phyloP scores from a whole-genome alignment of 2,329 filamentous ascomycete species.

The Onygena corvina region DNA sequence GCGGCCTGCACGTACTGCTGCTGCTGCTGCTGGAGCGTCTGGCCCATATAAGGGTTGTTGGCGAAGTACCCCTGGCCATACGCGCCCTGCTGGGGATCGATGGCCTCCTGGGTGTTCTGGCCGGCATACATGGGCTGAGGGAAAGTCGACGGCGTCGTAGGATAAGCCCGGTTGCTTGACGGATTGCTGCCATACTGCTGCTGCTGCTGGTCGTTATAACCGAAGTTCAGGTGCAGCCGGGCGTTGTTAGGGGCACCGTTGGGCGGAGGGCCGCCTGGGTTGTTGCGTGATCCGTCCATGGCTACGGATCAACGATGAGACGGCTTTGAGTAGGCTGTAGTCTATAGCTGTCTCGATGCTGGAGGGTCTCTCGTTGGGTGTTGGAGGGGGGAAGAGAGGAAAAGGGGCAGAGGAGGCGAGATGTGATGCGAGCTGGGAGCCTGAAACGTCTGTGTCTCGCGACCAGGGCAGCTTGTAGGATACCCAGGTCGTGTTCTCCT shows the following conservation, averaged over 20 bases:
- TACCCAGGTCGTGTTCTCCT: too few species aligned
- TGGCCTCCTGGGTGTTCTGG: conserved; percentile 49
- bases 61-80: conserved; percentile 48
- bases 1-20: conserved; percentile 47
- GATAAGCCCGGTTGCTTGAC: conserved; percentile 55
- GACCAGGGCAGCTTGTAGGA: too few species aligned
- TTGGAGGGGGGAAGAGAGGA: neutral
- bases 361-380: neutral
- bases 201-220: conserved; percentile 52
- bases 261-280: conserved; percentile 48
- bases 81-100: conserved; percentile 37
- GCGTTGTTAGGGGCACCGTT: conserved; percentile 55
- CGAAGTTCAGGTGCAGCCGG: conserved; percentile 38
- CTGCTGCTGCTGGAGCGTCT: conserved; percentile 23
- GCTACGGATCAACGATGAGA: too few species aligned
- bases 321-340: too few species aligned
- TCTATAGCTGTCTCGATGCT: too few species aligned
- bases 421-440: too few species aligned
- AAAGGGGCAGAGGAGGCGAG: neutral
- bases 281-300: neutral
- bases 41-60: conserved; percentile 43
- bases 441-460: too few species aligned
- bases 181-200: conserved; percentile 43
- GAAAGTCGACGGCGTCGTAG: conserved; percentile 88
- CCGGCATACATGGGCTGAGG: conserved; percentile 72